Percentiles rank a stretch among this genome's conserved stretches.
Conservation (phyloP, 1,284 basidiomycete species). For the Leccinum insolens region DNA sequence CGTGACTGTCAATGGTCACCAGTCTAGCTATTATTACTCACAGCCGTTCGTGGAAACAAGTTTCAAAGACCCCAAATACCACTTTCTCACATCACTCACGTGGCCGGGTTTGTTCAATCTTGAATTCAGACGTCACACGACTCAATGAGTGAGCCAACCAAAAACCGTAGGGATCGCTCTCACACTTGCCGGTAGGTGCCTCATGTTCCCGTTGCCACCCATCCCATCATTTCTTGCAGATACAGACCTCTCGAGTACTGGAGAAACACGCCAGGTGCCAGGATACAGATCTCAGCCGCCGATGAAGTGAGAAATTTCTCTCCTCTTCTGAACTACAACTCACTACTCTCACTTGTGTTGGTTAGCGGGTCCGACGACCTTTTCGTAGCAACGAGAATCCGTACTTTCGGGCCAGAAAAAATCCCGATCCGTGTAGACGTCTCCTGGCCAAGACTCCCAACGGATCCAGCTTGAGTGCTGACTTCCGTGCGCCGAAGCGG, state of each 20-base stretch:
- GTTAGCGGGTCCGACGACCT: slow-evolving; percentile 14
- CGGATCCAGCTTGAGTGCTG: not conserved
- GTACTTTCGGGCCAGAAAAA: slow-evolving; percentile 11
- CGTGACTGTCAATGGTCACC: no score
- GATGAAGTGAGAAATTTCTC: slow-evolving; percentile 20
- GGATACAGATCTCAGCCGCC: slow-evolving; percentile 22
- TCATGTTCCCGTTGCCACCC: slow-evolving; percentile 1
- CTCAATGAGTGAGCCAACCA: slow-evolving; percentile 16
- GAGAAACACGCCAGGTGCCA: slow-evolving; percentile 20
- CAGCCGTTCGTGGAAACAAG: not conserved
- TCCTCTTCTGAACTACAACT: not conserved
- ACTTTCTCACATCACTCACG: no score
- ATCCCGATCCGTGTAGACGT: not conserved
- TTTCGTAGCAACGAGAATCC: slow-evolving; percentile 23
- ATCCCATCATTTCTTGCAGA: not conserved
- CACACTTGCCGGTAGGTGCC: slow-evolving; percentile 22
- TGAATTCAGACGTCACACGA: slow-evolving; percentile 1
- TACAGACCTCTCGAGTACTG: slow-evolving; percentile 19
- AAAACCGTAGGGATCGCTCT: slow-evolving; percentile 35
- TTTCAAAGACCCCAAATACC: not conserved
- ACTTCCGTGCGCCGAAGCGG: slow-evolving; percentile 23
- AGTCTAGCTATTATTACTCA: not conserved
- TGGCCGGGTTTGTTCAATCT: no score
- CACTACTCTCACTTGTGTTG: slow-evolving; percentile 12
- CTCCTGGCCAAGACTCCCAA: slow-evolving; percentile 19